Conservation (phyloP, 2,329 filamentous ascomycete genomes). For the Penicillium brasilianum region DNA sequence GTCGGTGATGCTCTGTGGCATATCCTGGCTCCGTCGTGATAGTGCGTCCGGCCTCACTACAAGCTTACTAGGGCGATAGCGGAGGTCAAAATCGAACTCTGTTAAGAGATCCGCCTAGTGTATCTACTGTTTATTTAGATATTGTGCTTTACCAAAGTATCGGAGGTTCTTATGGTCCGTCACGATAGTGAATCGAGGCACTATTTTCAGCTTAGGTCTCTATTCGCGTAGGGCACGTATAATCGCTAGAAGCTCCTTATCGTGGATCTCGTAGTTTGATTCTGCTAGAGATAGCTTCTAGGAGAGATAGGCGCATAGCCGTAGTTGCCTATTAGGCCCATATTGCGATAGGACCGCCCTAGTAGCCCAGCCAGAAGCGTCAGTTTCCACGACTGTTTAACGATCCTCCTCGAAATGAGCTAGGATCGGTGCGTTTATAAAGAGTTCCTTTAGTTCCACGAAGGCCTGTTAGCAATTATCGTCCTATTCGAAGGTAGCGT, state of each 20-base stretch:
- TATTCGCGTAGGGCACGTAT: not conserved
- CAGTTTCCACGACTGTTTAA: not conserved
- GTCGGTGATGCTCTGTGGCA: not conserved
- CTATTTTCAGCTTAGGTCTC: constrained; percentile 9
- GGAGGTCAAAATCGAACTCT: not conserved
- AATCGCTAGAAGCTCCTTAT: constrained; percentile 3
- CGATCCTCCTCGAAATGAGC: not conserved
- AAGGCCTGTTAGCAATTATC: not conserved
- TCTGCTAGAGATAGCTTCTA: constrained; percentile 2
- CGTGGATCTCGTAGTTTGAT: constrained; percentile 4
- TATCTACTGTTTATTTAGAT: not conserved
- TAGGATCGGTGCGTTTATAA: not conserved
- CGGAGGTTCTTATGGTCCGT: constrained; percentile 3
- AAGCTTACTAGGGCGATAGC: not conserved
- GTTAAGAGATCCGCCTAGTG: not conserved
- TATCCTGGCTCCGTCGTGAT: not conserved
- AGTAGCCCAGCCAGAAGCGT: not conserved
- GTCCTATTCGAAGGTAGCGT: not conserved
- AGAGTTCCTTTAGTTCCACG: not conserved
- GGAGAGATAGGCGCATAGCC: not conserved
- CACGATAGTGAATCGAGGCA: not conserved
- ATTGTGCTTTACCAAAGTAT: not conserved
- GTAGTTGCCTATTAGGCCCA: not conserved
- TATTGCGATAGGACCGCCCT: not conserved
- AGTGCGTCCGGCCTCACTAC: not conserved